Evolutionary conservation across 495 filamentous ascomycete species (phyloP).

Genomic region (Tirmania nivea): DNA sequence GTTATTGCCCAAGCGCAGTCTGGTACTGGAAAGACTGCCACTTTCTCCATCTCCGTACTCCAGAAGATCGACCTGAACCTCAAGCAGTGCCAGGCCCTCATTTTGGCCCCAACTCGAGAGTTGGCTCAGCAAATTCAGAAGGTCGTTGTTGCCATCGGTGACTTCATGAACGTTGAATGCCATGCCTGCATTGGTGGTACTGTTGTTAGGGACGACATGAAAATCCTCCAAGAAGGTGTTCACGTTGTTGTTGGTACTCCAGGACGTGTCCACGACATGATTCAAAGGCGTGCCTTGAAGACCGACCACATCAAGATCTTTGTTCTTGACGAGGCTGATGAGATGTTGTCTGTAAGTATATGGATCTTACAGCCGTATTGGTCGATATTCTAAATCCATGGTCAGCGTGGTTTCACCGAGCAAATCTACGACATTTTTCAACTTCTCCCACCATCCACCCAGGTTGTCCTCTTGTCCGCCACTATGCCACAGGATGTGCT

Average conservation of each 20-base stretch:
- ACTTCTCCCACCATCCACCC: conserved; percentile 82
- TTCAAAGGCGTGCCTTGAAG: conserved; percentile 79
- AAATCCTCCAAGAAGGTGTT: conserved; percentile 87
- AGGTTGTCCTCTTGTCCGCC: conserved; percentile 93
- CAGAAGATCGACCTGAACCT: conserved; percentile 39
- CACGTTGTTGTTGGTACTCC: conserved; percentile 94
- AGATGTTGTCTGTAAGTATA: conserved; percentile 29
- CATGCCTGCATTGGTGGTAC: conserved; percentile 98
- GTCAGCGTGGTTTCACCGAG: conserved; percentile 89
- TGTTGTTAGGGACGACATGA: conserved; percentile 90
- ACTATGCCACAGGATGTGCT: conserved; percentile 95
- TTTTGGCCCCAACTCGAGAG: conserved; percentile 95
- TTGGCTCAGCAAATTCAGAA: conserved; percentile 95
- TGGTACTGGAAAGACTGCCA: conserved; percentile 96
- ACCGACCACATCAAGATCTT: conserved; percentile 98
- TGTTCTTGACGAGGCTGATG: conserved; percentile 93
- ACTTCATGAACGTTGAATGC: conserved; percentile 99
- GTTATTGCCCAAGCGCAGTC: conserved; percentile 99
- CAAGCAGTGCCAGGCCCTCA: conserved; percentile 37
- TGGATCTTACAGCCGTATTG: background rate
- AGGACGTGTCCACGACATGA: conserved; percentile 96
- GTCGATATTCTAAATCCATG: conserved; percentile 12
- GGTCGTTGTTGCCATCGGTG: conserved; percentile 87
- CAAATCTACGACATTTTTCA: conserved; percentile 99
- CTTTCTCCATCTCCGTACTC: conserved; percentile 92